Evolutionary conservation across 2,329 filamentous ascomycete species (phyloP).

Genomic region (Ascochyta koolunga): DNA sequence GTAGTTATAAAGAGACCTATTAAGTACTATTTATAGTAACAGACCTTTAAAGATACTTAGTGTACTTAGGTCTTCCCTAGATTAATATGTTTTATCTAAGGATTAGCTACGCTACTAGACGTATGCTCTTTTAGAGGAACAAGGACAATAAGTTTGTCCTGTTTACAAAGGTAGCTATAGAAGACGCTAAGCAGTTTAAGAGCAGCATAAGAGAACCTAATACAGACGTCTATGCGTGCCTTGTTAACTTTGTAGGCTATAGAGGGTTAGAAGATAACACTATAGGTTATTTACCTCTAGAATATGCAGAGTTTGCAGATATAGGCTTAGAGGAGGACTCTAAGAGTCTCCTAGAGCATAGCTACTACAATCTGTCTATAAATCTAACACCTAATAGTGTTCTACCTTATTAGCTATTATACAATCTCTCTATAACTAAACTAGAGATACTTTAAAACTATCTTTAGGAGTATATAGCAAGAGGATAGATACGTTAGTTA

Average conservation of each 20-base stretch:
- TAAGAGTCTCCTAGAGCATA: neutral
- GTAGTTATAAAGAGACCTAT: neutral
- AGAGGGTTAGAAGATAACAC: neutral
- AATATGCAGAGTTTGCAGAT: neutral
- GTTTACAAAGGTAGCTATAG: neutral
- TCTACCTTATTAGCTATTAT: neutral
- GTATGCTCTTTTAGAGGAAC: neutral
- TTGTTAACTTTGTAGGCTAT: neutral
- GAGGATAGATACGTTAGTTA: conserved; percentile 1
- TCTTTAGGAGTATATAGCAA: neutral
- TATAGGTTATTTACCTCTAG: neutral
- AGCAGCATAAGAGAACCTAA: neutral
- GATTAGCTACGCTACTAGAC: neutral
- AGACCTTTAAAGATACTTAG: neutral
- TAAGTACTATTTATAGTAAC: neutral
- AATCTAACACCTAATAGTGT: neutral
- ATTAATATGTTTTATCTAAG: neutral
- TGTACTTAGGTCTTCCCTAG: neutral
- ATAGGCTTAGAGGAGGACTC: neutral
- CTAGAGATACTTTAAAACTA: conserved; percentile 1
- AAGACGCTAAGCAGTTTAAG: neutral
- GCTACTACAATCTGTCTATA: neutral
- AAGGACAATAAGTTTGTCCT: neutral
- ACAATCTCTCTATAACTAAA: neutral
- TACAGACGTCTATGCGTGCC: neutral